phyloP scores from a whole-genome alignment of 768 basidiomycete species.

The Mycena indigotica region DNA sequence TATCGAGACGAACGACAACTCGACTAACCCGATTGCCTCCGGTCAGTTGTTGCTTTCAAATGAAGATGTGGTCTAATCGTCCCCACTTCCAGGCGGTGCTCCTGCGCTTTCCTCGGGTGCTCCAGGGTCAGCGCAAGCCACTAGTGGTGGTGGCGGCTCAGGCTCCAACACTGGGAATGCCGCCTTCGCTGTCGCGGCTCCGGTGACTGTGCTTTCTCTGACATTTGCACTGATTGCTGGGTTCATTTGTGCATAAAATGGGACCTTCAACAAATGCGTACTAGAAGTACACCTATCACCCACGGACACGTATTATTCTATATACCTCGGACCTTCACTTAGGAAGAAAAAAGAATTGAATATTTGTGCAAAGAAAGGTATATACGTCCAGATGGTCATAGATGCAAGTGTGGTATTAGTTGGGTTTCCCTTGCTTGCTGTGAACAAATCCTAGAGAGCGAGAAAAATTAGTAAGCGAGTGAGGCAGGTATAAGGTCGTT shows the following conservation, averaged over 20 bases:
- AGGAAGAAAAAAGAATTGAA: no score
- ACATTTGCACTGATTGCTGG: background rate
- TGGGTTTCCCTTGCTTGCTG: background rate
- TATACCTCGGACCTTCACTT: background rate
- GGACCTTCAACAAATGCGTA: no score
- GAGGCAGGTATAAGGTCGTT: background rate
- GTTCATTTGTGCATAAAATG: no score
- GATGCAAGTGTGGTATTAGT: background rate
- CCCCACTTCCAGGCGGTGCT: constrained; percentile 31
- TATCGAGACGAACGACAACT: constrained; percentile 80
- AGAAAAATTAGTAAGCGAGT: background rate
- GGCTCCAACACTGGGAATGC: background rate
- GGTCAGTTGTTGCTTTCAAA: constrained; percentile 45
- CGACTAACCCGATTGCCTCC: constrained; percentile 53
- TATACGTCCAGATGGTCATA: background rate
- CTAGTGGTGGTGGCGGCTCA: constrained; percentile 15
- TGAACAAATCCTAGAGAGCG: background rate
- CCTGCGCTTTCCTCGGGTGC: constrained; percentile 37
- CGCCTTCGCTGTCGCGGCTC: background rate
- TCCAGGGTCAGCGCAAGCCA: constrained; percentile 36
- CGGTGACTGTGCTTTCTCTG: background rate
- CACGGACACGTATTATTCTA: background rate
- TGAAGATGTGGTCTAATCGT: constrained; percentile 50
- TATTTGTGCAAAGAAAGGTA: background rate
- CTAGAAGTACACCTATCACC: no score